phyloP scores from a whole-genome alignment of 2,329 filamentous ascomycete genomes.

The Metarhizium album region DNA sequence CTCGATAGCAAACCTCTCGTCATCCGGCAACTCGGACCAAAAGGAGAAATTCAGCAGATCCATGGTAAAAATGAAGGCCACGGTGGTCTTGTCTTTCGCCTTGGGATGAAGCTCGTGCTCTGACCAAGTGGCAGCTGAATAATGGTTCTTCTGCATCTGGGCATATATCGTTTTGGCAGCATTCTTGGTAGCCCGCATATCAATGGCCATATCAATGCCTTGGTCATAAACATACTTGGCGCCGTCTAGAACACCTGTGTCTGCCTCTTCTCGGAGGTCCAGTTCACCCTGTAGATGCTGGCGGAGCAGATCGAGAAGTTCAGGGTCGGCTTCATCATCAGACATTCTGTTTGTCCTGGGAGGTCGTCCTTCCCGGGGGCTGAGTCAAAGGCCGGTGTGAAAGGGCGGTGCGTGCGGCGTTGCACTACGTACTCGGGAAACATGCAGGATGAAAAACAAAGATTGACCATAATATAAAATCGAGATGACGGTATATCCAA shows the following conservation, averaged over 20 bases:
- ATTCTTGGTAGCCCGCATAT: constrained; percentile 69
- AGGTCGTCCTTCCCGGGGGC: neutral
- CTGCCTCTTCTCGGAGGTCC: constrained; percentile 46
- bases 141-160: constrained; percentile 74
- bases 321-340: constrained; percentile 82
- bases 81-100: constrained; percentile 63
- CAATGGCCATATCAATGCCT: constrained; percentile 82
- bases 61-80: constrained; percentile 95
- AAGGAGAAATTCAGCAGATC: constrained; percentile 95
- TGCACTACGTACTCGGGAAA: neutral
- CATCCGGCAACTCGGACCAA: constrained; percentile 65
- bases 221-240: constrained; percentile 88
- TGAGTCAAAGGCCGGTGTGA: neutral
- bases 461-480: neutral
- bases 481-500: neutral
- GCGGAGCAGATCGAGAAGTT: constrained; percentile 76
- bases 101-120: constrained; percentile 85
- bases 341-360: constrained; percentile 51
- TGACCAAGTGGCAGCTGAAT: constrained; percentile 79
- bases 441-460: neutral
- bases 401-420: neutral
- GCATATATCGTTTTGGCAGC: constrained; percentile 71
- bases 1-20: constrained; percentile 69
- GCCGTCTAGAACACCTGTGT: constrained; percentile 71
- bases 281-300: constrained; percentile 60